A percentile compares a stretch with the other conserved stretches of the same genome.
Conservation (phyloP, 179 eudicot genomes). For the Corrigiola litoralis region DNA sequence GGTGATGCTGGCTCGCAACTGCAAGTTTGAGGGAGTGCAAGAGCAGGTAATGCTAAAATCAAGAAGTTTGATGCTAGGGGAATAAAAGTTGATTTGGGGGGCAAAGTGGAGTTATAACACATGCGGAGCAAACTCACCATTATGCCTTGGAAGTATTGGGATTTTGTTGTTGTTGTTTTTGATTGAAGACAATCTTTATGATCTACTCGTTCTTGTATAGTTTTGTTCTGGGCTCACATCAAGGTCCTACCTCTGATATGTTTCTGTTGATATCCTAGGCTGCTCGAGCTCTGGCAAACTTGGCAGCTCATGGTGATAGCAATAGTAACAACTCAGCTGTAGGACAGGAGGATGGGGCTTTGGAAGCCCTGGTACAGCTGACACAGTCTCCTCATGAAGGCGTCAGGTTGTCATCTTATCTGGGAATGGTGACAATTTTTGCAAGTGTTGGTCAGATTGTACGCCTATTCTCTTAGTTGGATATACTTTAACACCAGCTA, state of each 20-base stretch:
- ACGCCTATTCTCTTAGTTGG: not conserved
- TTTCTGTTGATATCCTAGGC: slow-evolving; percentile 44
- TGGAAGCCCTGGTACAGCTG: slow-evolving; percentile 92
- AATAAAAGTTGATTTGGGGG: no score
- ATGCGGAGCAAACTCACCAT: not conserved
- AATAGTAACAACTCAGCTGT: slow-evolving; percentile 86
- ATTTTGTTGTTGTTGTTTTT: not conserved
- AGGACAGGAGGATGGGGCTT: slow-evolving; percentile 95
- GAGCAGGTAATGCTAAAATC: slow-evolving; percentile 65
- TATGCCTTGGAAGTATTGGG: no score
- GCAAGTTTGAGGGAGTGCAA: slow-evolving; percentile 94
- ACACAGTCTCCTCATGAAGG: slow-evolving; percentile 91
- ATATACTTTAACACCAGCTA: slow-evolving; percentile 1
- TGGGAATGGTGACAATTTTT: slow-evolving; percentile 4
- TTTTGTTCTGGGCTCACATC: not conserved
- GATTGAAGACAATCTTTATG: not conserved
- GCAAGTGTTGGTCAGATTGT: not conserved
- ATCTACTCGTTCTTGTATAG: not conserved
- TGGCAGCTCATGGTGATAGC: slow-evolving; percentile 53
- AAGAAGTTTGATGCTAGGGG: not conserved
- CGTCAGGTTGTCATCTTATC: slow-evolving; percentile 59
- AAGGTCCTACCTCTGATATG: slow-evolving; percentile 7
- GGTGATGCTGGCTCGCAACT: slow-evolving; percentile 82
- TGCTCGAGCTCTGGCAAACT: slow-evolving; percentile 75
- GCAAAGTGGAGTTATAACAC: not conserved